Conservation (phyloP, 2,329 filamentous ascomycete genomes). For the Stemphylium vesicarium region DNA sequence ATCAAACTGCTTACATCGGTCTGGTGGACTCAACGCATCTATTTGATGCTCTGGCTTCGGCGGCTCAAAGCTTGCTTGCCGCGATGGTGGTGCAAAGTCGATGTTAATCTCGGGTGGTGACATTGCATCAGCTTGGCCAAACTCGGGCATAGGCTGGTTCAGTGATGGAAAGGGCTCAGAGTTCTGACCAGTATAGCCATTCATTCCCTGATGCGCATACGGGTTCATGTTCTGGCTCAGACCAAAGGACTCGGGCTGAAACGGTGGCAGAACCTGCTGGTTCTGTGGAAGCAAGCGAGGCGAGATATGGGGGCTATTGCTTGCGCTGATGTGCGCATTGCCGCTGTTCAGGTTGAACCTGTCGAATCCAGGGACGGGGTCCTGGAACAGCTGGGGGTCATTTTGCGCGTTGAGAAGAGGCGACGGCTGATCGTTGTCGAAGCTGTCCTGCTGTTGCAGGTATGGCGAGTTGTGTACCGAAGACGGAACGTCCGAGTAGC, state of each 20-base stretch:
- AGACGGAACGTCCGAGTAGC: constrained; percentile 78
- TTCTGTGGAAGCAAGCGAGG: constrained; percentile 73
- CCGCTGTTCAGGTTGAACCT: constrained; percentile 72
- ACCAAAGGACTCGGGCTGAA: constrained; percentile 56
- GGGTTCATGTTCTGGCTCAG: constrained; percentile 56
- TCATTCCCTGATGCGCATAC: constrained; percentile 55
- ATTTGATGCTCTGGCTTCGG: constrained; percentile 67
- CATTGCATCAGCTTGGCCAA: constrained; percentile 75
- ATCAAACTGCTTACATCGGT: constrained; percentile 59
- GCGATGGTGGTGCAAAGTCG: constrained; percentile 80
- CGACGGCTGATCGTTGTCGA: constrained; percentile 79
- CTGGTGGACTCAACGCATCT: constrained; percentile 84
- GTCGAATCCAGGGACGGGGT: constrained; percentile 73
- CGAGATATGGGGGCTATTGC: constrained; percentile 74
- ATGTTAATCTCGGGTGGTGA: constrained; percentile 95
- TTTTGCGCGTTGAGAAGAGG: constrained; percentile 77
- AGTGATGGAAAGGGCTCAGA: constrained; percentile 59
- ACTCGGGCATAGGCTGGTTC: constrained; percentile 62
- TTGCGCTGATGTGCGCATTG: constrained; percentile 61
- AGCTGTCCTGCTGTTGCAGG: constrained; percentile 76
- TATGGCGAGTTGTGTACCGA: constrained; percentile 86
- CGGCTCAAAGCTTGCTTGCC: constrained; percentile 69
- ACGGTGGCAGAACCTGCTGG: constrained; percentile 61
- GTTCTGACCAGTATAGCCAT: constrained; percentile 57
- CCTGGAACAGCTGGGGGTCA: constrained; percentile 75